Conservation (phyloP, 805 yeast species). For the Pichia gijzeniarum region DNA sequence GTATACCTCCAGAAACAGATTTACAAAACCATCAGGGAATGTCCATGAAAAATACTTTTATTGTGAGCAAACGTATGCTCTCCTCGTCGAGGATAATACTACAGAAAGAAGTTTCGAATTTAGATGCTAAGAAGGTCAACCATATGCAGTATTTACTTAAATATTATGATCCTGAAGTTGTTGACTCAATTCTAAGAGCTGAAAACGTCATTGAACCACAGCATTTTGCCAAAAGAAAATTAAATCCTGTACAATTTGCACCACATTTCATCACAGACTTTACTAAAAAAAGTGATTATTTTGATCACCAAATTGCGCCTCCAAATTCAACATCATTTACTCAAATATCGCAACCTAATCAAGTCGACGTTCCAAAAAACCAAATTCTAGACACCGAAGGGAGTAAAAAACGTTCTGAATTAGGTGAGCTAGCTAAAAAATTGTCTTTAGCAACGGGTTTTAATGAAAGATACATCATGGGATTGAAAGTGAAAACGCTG, state of each 20-base stretch:
- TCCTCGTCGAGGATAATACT: constrained; percentile 13
- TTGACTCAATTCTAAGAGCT: constrained; percentile 76
- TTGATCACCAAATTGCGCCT: constrained; percentile 47
- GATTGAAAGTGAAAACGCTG: constrained; percentile 58
- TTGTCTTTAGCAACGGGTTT: constrained; percentile 62
- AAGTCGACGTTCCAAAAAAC: constrained; percentile 20
- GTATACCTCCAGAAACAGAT: too few relatives aligned
- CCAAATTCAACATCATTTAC: constrained; percentile 16
- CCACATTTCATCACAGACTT: constrained; percentile 71
- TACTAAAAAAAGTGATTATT: constrained; percentile 62
- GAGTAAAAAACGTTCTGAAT: constrained; percentile 21
- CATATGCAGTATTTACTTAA: constrained; percentile 57
- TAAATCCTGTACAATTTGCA: constrained; percentile 48
- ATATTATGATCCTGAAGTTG: constrained; percentile 75
- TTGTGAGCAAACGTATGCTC: constrained; percentile 15
- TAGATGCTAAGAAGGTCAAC: constrained; percentile 23
- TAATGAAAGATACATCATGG: constrained; percentile 52
- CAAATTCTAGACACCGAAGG: constrained; percentile 20
- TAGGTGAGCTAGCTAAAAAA: constrained; percentile 41
- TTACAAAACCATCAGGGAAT: background rate
- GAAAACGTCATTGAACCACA: constrained; percentile 69
- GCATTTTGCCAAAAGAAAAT: constrained; percentile 42
- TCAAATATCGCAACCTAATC: constrained; percentile 23
- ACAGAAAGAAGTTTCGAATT: constrained; percentile 7
- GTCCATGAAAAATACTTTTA: constrained; percentile 1